Conservation (phyloP, 2,329 filamentous ascomycete genomes). For the Paracamarosporium sp. region DNA sequence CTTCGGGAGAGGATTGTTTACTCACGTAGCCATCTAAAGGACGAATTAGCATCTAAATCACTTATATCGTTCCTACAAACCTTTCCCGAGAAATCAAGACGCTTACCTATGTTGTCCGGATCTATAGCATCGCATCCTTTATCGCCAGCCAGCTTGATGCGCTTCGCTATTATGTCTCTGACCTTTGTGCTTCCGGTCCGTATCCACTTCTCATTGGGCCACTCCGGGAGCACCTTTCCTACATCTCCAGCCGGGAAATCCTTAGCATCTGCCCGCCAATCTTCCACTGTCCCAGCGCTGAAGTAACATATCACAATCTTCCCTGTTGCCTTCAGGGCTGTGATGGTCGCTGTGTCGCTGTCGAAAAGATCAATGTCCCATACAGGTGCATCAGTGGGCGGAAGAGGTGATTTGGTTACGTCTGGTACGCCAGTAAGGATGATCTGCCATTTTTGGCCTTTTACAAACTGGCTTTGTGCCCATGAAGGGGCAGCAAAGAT, state of each 20-base stretch:
- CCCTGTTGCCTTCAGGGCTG: constrained; percentile 27
- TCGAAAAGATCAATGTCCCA: constrained; percentile 43
- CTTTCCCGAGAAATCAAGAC: not conserved
- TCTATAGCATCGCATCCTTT: constrained; percentile 43
- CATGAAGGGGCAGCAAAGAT: constrained; percentile 18
- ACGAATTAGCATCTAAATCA: not conserved
- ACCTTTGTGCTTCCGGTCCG: constrained; percentile 28
- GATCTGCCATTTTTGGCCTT: constrained; percentile 38
- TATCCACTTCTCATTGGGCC: constrained; percentile 42
- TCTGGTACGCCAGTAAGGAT: constrained; percentile 33
- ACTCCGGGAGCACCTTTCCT: constrained; percentile 35
- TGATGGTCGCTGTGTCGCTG: constrained; percentile 28
- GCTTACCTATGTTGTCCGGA: constrained; percentile 39
- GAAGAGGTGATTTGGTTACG: constrained; percentile 32
- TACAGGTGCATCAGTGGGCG: constrained; percentile 33
- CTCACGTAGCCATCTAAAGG: constrained; percentile 28
- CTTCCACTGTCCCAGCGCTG: constrained; percentile 37
- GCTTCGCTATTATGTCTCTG: constrained; percentile 36
- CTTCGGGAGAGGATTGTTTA: not conserved
- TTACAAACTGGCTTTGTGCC: constrained; percentile 24
- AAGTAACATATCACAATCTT: constrained; percentile 42
- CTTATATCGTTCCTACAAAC: not conserved
- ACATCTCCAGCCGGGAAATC: constrained; percentile 31
- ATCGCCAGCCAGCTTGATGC: constrained; percentile 35
- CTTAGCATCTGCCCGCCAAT: constrained; percentile 37